Base-by-base conservation (phyloP, 2,329 filamentous ascomycete species). In the Cucurbitaria berberidis region DNA sequence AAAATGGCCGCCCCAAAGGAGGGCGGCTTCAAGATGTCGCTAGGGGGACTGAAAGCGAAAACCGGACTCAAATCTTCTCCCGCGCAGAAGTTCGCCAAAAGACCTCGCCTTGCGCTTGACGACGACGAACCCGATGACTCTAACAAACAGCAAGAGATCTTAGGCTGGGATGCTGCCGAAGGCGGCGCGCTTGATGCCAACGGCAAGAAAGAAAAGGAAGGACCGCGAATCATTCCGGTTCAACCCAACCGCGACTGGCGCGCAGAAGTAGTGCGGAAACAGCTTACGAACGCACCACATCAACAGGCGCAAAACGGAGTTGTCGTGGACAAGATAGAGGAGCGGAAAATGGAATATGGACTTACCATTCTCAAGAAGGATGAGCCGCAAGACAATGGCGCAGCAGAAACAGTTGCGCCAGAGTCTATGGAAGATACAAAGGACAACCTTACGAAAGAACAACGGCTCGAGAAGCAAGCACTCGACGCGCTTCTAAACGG, bases 191-290 rank as follows among this genome's bases (percentile, higher is more conserved):
- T 83, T 47, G 67, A 72, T 30, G 51, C 64, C 26, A 62, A 58
- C 39, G 66, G 63, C n/a, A 67, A 63, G 27, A 74, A 77, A 48
- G 74, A 72, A 51, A 72, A 73, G 24, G 71, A 77, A 38, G 80
- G 63, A 22, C 78, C 78, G 7, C 77, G 85, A 39, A 77, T 89
- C 16, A 90, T 91, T 59, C 76, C 80, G 26, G 76, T 76, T 34
- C 78, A 83, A 63, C 75, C 77, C 58, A 89, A 89, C 72, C 79
- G 82, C 47, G 84, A 89, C 75, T 88, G 86, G 86, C 80, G 82
- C 63, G 78, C 81, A 52, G 83, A 86, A 36, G 63, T 61, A 56
- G 78, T 78, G 57, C 80, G 80, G 55, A 76, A 76, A 82, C 60
- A 86, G 80, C 72, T 86, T 84, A 68, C 70, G 83, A 13, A 75